phyloP scores from a whole-genome alignment of 331 rosid species.

The Malus hybrid region DNA sequence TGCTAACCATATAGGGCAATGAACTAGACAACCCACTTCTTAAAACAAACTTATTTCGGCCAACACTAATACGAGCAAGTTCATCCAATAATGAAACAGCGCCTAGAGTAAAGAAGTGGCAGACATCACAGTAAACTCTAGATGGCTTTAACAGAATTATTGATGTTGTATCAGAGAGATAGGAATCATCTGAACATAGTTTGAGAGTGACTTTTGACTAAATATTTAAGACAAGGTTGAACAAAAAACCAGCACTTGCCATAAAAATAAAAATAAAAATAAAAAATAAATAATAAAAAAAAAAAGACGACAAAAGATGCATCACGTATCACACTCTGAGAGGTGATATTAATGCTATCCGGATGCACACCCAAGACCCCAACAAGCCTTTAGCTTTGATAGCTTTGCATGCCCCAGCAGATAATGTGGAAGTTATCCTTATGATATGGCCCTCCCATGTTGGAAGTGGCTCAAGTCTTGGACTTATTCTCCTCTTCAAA shows the following conservation, averaged over 20 bases:
- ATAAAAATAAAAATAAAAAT: too few species aligned
- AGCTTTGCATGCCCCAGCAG: background rate
- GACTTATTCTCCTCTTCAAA: conserved; percentile 15
- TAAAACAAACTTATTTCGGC: background rate
- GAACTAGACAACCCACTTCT: background rate
- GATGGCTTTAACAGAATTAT: background rate
- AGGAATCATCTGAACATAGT: background rate
- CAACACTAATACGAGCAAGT: background rate
- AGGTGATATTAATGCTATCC: conserved; percentile 4
- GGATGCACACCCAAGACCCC: background rate
- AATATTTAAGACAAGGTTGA: background rate
- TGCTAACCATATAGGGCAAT: background rate
- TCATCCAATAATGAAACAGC: background rate
- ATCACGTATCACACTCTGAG: background rate
- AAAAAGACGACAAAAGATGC: background rate
- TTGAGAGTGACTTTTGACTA: background rate
- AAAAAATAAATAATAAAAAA: background rate
- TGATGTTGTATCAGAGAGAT: background rate
- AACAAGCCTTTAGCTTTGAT: background rate
- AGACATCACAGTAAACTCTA: background rate
- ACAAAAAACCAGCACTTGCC: too few species aligned
- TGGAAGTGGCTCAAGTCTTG: conserved; percentile 14
- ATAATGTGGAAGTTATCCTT: background rate
- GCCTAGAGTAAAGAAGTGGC: background rate
- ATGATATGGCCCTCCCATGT: conserved; percentile 5